Evolutionary conservation across 2,329 filamentous ascomycete species (phyloP).

Genomic region (Nectriaceae sp.): DNA sequence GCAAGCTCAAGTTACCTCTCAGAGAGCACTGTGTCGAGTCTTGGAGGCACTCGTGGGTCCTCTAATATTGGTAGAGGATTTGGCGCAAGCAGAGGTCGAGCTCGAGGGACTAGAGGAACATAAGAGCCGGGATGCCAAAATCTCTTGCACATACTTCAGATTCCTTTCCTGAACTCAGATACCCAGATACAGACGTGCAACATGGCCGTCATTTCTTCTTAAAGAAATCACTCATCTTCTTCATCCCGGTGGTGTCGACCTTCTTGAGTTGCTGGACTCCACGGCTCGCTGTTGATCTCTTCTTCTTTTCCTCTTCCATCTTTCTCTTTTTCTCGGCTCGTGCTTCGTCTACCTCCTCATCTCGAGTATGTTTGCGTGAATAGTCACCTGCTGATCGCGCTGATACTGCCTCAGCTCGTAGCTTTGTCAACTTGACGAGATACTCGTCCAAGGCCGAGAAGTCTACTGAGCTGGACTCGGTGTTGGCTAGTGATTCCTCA

Average conservation of each 20-base stretch:
- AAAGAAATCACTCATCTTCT: constrained; percentile 95
- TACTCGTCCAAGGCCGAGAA: constrained; percentile 74
- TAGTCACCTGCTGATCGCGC: constrained; percentile 70
- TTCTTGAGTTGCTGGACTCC: constrained; percentile 83
- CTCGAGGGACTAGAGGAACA: constrained; percentile 33
- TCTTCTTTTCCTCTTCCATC: constrained; percentile 86
- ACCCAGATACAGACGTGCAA: constrained; percentile 30
- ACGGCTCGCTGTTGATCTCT: constrained; percentile 72
- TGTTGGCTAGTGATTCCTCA: constrained; percentile 40
- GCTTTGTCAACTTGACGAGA: constrained; percentile 62
- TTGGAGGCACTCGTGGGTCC: constrained; percentile 33
- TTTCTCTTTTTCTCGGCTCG: constrained; percentile 80
- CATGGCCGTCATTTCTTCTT: constrained; percentile 57
- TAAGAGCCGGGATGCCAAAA: constrained; percentile 3
- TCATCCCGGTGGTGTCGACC: constrained; percentile 90
- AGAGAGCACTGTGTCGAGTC: constrained; percentile 27
- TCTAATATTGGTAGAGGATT: constrained; percentile 39
- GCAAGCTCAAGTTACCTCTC: constrained; percentile 30
- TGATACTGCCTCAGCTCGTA: constrained; percentile 72
- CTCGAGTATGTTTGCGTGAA: constrained; percentile 65
- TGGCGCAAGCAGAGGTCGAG: constrained; percentile 34
- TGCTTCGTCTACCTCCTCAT: constrained; percentile 67
- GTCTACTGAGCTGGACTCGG: constrained; percentile 47
- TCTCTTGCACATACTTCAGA: constrained; percentile 5
- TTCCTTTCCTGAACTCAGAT: constrained; percentile 27